Evolutionary conservation across 306 rosid species (phyloP), one percentile per base, ranked within the genome.

Genomic region (Canavalia gladiata): DNA sequence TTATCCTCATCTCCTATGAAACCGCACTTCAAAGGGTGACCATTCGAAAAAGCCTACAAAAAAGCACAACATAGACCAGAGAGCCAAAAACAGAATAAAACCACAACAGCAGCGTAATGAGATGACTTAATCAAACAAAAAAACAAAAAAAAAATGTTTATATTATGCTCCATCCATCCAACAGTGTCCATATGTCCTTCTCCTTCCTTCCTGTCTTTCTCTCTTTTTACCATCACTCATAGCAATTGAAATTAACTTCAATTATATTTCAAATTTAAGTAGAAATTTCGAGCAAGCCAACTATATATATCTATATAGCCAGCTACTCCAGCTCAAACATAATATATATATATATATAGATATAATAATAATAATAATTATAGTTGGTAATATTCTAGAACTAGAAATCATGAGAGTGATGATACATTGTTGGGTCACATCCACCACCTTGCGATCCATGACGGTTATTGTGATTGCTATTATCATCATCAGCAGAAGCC

Each of bases 381-480:
- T 65, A 65, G 50, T 25, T 60, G 4, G 7, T 18, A 4, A 29
- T 42, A 18, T 18, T 18, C 13, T 30, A 12, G 45, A 35, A 49
- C 72, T 82, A 92, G 85, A 57, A 95, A 88, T 95, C 90, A 87
- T 90, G 87, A 72, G 83, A 78, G 11, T 78, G 92, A 73, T 87
- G 92, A 66, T 90, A 95, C 95, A 95, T 89, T 74, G 97, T 46
- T 28, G 90, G 90, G 63, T 84, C 73, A 68, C 73, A 68, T 68
- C 73, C 73, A 8, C 39, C 56, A 28, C 55, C 55, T 28, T 45
- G 73, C 2, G 73, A 68, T 6, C 55, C 73, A 68, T 68, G 73
- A 45, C 73, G 73, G 55, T 13, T 49, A 49, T 49, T 8, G 54
- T 49, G 54, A 54, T 54, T 43, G 54, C 4, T 43, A 43, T 68